Evolutionary conservation across 108 stramenopile species (phyloP), one percentile per base, ranked within the genome.

Genomic region (Parmales sp.): DNA sequence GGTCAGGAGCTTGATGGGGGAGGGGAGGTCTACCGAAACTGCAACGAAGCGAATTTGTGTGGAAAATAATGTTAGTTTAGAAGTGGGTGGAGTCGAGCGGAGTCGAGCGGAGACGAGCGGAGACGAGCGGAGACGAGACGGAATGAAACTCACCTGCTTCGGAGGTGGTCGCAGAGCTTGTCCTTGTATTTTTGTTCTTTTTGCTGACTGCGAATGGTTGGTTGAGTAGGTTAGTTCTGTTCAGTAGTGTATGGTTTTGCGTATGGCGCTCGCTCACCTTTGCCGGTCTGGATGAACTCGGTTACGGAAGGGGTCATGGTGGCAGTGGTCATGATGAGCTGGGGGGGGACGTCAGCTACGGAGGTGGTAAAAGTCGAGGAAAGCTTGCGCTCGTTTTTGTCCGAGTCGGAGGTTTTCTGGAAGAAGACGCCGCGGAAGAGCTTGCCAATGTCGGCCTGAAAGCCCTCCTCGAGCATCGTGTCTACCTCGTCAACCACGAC

Each of bases 401-500:
- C 37, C 36, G 23, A 11, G 25, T 67, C 34, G 26, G 29, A n/a
- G 68, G 13, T 45, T 50, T 79, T 78, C 49, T 78, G 80, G 49
- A 86, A 92, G 46, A 94, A 70, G 44, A 93, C 74, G 9, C 91
- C 90, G 74, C 88, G 78, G 34, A 93, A 43, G 13, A 97, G 48
- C 45, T 81, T 76, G 31, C 85, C 85, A 51, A 98, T 77, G 68
- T 98, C 97, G 25, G 73, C 72, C 50, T 89, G 88, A 74, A 98
- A 98, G 19, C 97, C 97, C 70, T 96, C 93, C 67, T 92, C 94
- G 37, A 97, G 76, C 92, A 98, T 94, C 51, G 97, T 98, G 83
- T 98, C 97, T 77, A 95, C 88, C 87, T 98, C 97, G 80, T 98
- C 97, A 60, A 98, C 69, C 22, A 98, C 90, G 22, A 96, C 80